phyloP scores from a whole-genome alignment of 1,284 basidiomycete genomes.

The Sporisorium exsertum region DNA sequence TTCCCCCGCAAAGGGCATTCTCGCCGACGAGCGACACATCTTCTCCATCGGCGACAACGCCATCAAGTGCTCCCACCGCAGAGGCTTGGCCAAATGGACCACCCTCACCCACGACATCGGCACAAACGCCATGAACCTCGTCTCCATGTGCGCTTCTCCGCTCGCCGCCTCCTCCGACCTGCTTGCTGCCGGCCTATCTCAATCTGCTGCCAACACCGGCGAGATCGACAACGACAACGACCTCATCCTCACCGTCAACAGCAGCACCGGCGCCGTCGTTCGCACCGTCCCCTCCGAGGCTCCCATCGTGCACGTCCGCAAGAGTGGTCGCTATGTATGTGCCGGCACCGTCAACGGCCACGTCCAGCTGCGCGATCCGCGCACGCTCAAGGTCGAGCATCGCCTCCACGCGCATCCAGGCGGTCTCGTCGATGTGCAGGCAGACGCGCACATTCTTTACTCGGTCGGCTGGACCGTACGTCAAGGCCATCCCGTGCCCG shows the following conservation, averaged over 20 bases:
- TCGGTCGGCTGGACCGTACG: slow-evolving; percentile 68
- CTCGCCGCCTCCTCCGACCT: slow-evolving; percentile 62
- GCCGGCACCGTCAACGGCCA: slow-evolving; percentile 60
- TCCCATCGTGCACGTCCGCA: slow-evolving; percentile 59
- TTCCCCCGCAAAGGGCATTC: slow-evolving; percentile 63
- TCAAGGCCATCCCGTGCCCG: slow-evolving; percentile 86
- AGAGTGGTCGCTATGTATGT: slow-evolving; percentile 57
- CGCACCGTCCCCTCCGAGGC: slow-evolving; percentile 61
- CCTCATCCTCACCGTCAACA: slow-evolving; percentile 60
- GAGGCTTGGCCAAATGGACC: slow-evolving; percentile 69
- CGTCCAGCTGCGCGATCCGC: slow-evolving; percentile 67
- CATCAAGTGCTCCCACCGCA: slow-evolving; percentile 70
- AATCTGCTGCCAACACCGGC: slow-evolving; percentile 40
- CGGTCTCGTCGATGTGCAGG: slow-evolving; percentile 66
- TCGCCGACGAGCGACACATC: slow-evolving; percentile 68
- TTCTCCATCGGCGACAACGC: slow-evolving; percentile 66
- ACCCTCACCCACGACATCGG: slow-evolving; percentile 31
- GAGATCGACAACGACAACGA: slow-evolving; percentile 52
- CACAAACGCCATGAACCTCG: slow-evolving; percentile 51
- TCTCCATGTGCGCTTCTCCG: slow-evolving; percentile 64
- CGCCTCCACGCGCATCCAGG: slow-evolving; percentile 67
- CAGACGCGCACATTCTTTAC: slow-evolving; percentile 65
- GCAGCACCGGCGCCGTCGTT: slow-evolving; percentile 58
- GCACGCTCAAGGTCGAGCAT: slow-evolving; percentile 62
- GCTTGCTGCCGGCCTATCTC: slow-evolving; percentile 58